These are phyloP conservation scores for Candida ulmi DNA, from an alignment of 805 yeast genomes.

Conservation along the genomic window DNA sequence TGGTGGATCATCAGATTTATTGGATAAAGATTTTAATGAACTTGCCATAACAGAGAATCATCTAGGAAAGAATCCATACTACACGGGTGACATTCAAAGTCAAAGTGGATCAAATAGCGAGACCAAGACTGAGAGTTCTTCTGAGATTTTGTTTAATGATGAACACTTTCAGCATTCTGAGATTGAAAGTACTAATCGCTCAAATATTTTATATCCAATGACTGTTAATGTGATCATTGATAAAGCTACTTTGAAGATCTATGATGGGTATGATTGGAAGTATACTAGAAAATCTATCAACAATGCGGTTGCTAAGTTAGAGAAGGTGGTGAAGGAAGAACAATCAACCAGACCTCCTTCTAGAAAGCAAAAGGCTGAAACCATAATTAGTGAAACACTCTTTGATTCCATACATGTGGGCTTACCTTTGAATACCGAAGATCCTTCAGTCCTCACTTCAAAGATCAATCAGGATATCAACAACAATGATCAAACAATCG, in stretches of 20 bases:
- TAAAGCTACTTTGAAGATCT: constrained; percentile 42
- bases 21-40: constrained; percentile 26
- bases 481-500: constrained; percentile 14
- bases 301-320: constrained; percentile 60
- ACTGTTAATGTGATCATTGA: constrained; percentile 25
- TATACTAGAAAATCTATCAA: constrained; percentile 63
- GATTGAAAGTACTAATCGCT: neutral
- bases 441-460: constrained; percentile 40
- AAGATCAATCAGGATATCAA: constrained; percentile 50
- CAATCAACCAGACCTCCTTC: constrained; percentile 4
- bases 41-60: constrained; percentile 15
- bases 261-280: constrained; percentile 93
- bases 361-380: constrained; percentile 3
- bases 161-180: constrained; percentile 16
- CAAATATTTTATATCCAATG: constrained; percentile 10
- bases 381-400: constrained; percentile 49
- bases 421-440: constrained; percentile 36
- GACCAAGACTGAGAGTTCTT: constrained; percentile 12
- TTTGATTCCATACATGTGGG: constrained; percentile 79
- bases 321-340: constrained; percentile 35
- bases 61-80: constrained; percentile 14
- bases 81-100: neutral
- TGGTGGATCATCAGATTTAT: constrained; percentile 14
- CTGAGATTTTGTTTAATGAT: constrained; percentile 19
- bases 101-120: constrained; percentile 1